phyloP scores from a whole-genome alignment of 345 rosid genomes.

The Rhizophora mangle region DNA sequence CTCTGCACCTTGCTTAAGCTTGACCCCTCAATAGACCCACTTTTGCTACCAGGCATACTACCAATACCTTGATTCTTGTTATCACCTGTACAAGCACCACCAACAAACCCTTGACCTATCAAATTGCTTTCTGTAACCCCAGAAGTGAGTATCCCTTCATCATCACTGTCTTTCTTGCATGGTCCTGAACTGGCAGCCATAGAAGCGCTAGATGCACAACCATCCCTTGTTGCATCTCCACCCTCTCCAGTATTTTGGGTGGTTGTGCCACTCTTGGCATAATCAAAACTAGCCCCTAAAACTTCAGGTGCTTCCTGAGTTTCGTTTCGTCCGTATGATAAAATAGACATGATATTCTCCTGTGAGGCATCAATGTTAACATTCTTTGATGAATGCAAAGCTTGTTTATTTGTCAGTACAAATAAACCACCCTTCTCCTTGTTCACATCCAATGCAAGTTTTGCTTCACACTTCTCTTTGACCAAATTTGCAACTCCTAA shows the following conservation, averaged over 20 bases:
- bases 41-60: slow-evolving; percentile 23
- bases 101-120: slow-evolving; percentile 13
- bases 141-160: slow-evolving; percentile 19
- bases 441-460: slow-evolving; percentile 6
- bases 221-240: slow-evolving; percentile 31
- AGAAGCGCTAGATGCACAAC: slow-evolving; percentile 33
- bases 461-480: slow-evolving; percentile 31
- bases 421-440: slow-evolving; percentile 13
- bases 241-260: slow-evolving; percentile 25
- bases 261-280: slow-evolving; percentile 17
- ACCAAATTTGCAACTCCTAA: slow-evolving; percentile 46
- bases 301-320: slow-evolving; percentile 25
- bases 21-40: slow-evolving; percentile 38
- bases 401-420: slow-evolving; percentile 17
- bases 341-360: slow-evolving; percentile 18
- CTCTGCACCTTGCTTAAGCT: slow-evolving; percentile 38
- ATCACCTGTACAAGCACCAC: slow-evolving; percentile 21
- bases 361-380: not conserved
- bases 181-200: slow-evolving; percentile 23
- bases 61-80: slow-evolving; percentile 31
- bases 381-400: slow-evolving; percentile 18
- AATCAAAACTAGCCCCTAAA: slow-evolving; percentile 15
- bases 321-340: slow-evolving; percentile 29
- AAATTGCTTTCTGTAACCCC: slow-evolving; percentile 23
- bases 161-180: slow-evolving; percentile 28